These are phyloP conservation scores for Sedum album DNA, from an alignment of 164 flowering plant species.

Conservation along the genomic window DNA sequence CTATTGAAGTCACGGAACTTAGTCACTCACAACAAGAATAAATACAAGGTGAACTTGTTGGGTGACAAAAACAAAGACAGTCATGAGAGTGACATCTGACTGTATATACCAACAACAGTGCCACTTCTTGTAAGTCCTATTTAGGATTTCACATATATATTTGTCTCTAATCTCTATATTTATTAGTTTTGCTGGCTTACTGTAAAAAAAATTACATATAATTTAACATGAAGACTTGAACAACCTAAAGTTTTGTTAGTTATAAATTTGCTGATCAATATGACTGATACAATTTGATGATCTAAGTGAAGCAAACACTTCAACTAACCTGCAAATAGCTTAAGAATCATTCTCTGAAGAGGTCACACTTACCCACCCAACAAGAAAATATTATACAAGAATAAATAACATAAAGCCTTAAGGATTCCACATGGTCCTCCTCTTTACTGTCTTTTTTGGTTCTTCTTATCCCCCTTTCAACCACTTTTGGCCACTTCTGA, in stretches of 20 bases:
- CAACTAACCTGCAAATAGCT: background rate
- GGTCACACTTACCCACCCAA: background rate
- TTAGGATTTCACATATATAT: too few species aligned
- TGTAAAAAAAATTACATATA: too few species aligned
- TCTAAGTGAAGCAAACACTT: background rate
- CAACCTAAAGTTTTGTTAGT: background rate
- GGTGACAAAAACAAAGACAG: too few species aligned
- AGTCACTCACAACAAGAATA: too few species aligned
- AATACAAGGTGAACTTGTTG: too few species aligned
- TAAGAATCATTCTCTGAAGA: background rate
- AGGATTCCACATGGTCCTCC: background rate
- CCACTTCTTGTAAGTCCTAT: too few species aligned
- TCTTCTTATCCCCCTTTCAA: too few species aligned
- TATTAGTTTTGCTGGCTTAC: too few species aligned
- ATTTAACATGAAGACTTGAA: background rate
- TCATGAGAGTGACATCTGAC: too few species aligned
- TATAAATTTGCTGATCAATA: background rate
- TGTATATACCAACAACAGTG: too few species aligned
- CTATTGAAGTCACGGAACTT: too few species aligned
- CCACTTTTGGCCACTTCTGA: background rate
- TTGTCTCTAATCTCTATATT: too few species aligned
- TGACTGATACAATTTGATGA: background rate
- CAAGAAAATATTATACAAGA: background rate
- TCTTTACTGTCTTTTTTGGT: background rate
- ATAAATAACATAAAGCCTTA: background rate